These are phyloP conservation scores for Lasiosphaeria miniovina DNA, from an alignment of 495 filamentous ascomycete genomes.

Conservation along the genomic window DNA sequence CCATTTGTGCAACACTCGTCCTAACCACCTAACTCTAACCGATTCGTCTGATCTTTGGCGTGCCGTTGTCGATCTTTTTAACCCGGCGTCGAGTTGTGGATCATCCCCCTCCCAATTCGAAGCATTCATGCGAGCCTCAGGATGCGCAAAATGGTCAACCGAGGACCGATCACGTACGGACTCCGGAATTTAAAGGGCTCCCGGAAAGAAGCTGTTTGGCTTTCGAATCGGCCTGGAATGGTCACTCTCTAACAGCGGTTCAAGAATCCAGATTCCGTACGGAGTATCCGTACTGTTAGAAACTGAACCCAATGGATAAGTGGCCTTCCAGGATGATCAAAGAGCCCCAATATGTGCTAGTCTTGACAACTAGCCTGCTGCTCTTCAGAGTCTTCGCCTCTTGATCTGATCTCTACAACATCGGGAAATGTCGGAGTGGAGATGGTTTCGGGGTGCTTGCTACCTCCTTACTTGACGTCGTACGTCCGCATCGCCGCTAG, in stretches of 20 bases:
- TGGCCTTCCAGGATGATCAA: too few species aligned
- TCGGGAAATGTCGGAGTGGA: too few species aligned
- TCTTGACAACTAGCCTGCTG: too few species aligned
- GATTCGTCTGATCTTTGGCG: slow-evolving; percentile 25
- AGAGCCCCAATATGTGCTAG: too few species aligned
- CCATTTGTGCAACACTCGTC: neutral
- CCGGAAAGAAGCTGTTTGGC: neutral
- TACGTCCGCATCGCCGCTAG: too few species aligned
- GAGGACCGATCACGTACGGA: neutral
- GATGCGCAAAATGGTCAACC: neutral
- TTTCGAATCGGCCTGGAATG: neutral
- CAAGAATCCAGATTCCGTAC: neutral
- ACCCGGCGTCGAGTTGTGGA: slow-evolving; percentile 20
- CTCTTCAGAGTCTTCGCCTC: too few species aligned
- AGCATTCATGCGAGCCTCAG: slow-evolving; percentile 5
- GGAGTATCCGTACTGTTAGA: too few species aligned
- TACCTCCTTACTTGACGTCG: too few species aligned
- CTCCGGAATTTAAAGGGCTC: neutral
- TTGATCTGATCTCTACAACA: too few species aligned
- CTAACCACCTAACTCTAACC: slow-evolving; percentile 12
- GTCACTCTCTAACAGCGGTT: neutral
- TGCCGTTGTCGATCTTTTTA: slow-evolving; percentile 17
- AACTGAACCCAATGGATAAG: too few species aligned
- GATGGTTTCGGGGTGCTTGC: too few species aligned
- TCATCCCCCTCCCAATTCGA: slow-evolving; percentile 10